Evolutionary conservation across 108 stramenopile species (phyloP).

Genomic region (Craspedostauros australis): DNA sequence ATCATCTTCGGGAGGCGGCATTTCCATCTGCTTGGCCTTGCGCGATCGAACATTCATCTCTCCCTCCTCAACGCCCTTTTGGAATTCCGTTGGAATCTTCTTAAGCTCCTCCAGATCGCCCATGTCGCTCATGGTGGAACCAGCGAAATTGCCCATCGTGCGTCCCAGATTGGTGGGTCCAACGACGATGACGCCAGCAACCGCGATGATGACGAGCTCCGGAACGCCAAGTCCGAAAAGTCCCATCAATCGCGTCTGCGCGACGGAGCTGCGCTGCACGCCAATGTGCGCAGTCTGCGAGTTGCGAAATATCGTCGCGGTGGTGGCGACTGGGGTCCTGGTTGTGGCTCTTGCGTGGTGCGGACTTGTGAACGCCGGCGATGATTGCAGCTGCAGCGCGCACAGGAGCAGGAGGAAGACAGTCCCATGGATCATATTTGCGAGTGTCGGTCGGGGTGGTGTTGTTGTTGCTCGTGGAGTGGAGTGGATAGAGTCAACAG

Average conservation of each 20-base stretch:
- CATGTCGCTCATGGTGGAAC: slow-evolving; percentile 34
- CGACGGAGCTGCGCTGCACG: slow-evolving; percentile 50
- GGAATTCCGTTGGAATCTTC: slow-evolving; percentile 69
- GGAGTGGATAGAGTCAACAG: too few relatives aligned
- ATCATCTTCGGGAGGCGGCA: slow-evolving; percentile 24
- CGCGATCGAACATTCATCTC: slow-evolving; percentile 51
- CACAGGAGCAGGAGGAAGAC: too few relatives aligned
- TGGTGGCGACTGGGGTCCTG: neutral
- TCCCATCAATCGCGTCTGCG: slow-evolving; percentile 56
- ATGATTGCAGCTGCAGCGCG: too few relatives aligned
- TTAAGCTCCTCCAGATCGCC: slow-evolving; percentile 27
- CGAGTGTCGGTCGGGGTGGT: too few relatives aligned
- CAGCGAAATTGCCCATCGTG: slow-evolving; percentile 55
- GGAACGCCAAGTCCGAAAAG: slow-evolving; percentile 77
- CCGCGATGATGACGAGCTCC: slow-evolving; percentile 61
- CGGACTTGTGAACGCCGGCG: too few relatives aligned
- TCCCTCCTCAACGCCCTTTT: slow-evolving; percentile 73
- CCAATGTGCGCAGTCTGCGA: too few relatives aligned
- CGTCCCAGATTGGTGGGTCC: slow-evolving; percentile 49
- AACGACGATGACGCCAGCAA: slow-evolving; percentile 51
- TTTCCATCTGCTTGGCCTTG: slow-evolving; percentile 65
- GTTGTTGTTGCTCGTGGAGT: too few relatives aligned
- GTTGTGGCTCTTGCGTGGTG: slow-evolving; percentile 2
- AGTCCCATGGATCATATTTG: too few relatives aligned
- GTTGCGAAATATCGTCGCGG: too few relatives aligned